Percentiles rank a stretch among this genome's conserved stretches.
phyloP scores from a whole-genome alignment of 1,284 basidiomycete genomes.

The Ustilago loliicola region DNA sequence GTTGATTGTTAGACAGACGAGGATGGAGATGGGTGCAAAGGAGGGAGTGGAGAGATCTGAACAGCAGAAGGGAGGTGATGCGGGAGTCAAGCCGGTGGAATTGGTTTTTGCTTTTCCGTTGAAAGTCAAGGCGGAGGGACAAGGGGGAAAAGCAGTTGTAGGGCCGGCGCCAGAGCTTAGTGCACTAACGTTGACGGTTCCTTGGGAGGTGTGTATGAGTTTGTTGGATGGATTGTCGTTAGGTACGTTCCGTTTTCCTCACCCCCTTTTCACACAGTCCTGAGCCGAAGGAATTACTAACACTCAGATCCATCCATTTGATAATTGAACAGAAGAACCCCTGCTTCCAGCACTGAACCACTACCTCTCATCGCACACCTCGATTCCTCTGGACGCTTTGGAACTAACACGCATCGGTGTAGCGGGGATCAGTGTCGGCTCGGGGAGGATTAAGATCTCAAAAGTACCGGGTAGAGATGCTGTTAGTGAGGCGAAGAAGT shows the following conservation, averaged over 20 bases:
- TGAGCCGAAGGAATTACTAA: background rate
- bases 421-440: slow-evolving; percentile 47
- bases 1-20: slow-evolving; percentile 43
- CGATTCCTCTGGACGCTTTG: slow-evolving; percentile 46
- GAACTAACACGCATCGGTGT: slow-evolving; percentile 45
- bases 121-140: slow-evolving; percentile 10
- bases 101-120: slow-evolving; percentile 39
- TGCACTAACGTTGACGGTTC: slow-evolving; percentile 45
- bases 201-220: slow-evolving; percentile 51
- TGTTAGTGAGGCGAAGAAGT: slow-evolving; percentile 16
- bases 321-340: slow-evolving; percentile 20
- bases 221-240: slow-evolving; percentile 30
- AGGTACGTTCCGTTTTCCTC: slow-evolving; percentile 10
- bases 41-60: slow-evolving; percentile 21
- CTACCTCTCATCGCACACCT: slow-evolving; percentile 46
- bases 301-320: background rate
- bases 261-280: background rate
- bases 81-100: slow-evolving; percentile 42
- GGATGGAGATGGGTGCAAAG: slow-evolving; percentile 19
- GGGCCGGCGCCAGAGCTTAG: slow-evolving; percentile 48
- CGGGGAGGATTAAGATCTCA: slow-evolving; percentile 45
- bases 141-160: background rate
- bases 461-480: slow-evolving; percentile 24
- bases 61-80: slow-evolving; percentile 24
- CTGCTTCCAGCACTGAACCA: slow-evolving; percentile 50